Evolutionary conservation across 2,329 filamentous ascomycete genomes (phyloP).

Genomic region (Colletotrichum theobromicola): DNA sequence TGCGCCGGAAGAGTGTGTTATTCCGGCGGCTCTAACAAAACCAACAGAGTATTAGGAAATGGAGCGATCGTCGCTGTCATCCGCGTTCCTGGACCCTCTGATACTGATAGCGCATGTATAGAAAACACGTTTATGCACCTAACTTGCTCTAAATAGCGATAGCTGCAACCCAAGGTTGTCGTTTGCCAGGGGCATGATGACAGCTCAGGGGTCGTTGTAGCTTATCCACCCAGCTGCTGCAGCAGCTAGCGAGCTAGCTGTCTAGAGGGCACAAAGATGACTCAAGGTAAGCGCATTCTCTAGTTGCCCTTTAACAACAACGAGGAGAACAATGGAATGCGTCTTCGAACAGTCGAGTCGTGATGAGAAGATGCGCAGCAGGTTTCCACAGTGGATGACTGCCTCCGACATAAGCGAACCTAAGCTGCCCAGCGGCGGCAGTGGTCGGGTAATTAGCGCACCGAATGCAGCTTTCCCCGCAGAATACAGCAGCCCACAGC

Average conservation of each 20-base stretch:
- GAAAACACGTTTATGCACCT: neutral
- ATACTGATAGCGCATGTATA: neutral
- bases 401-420: neutral
- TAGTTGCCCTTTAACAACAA: neutral
- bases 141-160: neutral
- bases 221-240: neutral
- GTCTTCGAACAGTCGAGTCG: neutral
- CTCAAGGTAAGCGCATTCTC: neutral
- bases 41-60: neutral
- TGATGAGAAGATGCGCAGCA: neutral
- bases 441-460: slow-evolving; percentile 17
- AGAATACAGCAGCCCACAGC: slow-evolving; percentile 18
- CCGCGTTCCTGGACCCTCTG: neutral
- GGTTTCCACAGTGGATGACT: neutral
- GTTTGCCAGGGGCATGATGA: neutral
- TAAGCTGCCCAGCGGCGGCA: neutral
- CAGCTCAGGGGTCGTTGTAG: neutral
- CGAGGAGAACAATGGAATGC: neutral
- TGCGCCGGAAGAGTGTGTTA: neutral
- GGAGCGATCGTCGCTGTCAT: neutral
- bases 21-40: neutral
- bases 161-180: neutral
- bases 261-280: neutral
- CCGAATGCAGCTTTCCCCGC: slow-evolving; percentile 23
- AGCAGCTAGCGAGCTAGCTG: neutral